Conservation (phyloP, 345 rosid genomes). For the Populus simonii region DNA sequence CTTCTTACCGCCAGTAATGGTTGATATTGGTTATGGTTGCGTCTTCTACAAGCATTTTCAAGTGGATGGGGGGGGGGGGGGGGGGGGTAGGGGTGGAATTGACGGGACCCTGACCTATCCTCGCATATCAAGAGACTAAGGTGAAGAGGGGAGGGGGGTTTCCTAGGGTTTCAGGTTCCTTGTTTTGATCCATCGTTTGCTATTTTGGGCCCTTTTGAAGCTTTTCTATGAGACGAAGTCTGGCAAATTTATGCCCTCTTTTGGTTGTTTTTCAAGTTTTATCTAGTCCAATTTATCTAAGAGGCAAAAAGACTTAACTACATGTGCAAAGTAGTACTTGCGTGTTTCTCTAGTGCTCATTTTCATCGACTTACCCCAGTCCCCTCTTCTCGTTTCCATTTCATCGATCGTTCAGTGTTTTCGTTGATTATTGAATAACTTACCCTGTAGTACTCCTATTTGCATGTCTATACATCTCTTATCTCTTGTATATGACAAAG, state of each 20-base stretch:
- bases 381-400: not conserved
- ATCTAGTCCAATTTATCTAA: conserved; percentile 5
- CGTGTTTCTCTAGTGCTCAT: not conserved
- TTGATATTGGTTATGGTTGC: conserved; percentile 26
- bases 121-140: conserved; percentile 1
- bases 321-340: not conserved
- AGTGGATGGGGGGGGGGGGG: conserved; percentile 18
- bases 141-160: not conserved
- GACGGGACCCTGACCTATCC: conserved; percentile 24
- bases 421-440: not conserved
- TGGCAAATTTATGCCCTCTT: conserved; percentile 18
- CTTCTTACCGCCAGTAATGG: conserved; percentile 15
- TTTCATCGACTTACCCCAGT: not conserved
- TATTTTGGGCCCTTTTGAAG: conserved; percentile 21
- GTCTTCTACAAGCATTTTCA: conserved; percentile 38
- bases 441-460: not conserved
- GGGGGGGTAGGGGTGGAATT: too few relatives aligned
- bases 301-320: not conserved
- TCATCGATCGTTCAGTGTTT: not conserved
- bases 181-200: conserved; percentile 33
- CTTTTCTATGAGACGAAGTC: conserved; percentile 2
- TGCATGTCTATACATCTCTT: not conserved
- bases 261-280: conserved; percentile 7
- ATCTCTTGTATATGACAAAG: too few relatives aligned
- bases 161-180: conserved; percentile 28